Evolutionary conservation across 306 rosid genomes (phyloP).

Genomic region (Abrus precatorius): DNA sequence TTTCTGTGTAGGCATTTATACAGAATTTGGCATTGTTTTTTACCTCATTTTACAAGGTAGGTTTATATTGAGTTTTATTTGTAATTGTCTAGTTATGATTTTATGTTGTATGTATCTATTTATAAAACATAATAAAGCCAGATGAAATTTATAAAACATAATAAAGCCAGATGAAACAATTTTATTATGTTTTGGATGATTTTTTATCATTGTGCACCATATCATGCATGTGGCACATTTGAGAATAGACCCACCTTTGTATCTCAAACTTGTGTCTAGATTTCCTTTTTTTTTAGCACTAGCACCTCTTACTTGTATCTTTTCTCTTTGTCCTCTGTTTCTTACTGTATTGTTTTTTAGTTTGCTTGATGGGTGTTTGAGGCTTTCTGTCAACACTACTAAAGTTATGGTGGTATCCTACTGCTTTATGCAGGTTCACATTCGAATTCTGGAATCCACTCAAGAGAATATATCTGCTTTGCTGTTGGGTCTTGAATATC

Average conservation of each 20-base stretch:
- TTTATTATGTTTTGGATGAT: neutral
- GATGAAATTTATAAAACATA: conserved; percentile 5
- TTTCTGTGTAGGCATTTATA: conserved; percentile 70
- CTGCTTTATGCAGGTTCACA: conserved; percentile 66
- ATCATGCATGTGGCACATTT: conserved; percentile 25
- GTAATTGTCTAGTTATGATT: neutral
- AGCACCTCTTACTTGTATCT: neutral
- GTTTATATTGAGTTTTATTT: conserved; percentile 22
- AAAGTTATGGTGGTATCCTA: neutral
- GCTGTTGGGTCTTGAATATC: conserved; percentile 88
- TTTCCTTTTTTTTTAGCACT: neutral
- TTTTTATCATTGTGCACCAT: neutral
- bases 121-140: neutral
- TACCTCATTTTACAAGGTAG: conserved; percentile 86
- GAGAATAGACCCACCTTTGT: neutral
- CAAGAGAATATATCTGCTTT: conserved; percentile 74
- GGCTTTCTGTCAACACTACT: neutral
- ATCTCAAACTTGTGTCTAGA: conserved; percentile 8
- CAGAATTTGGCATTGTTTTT: conserved; percentile 89
- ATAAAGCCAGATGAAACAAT: neutral
- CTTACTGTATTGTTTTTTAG: neutral
- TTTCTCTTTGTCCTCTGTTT: neutral
- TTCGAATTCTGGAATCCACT: conserved; percentile 73
- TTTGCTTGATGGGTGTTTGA: neutral
- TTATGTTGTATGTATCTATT: neutral